Evolutionary conservation across 441 rosid genomes (phyloP), one percentile per base, ranked within the genome.

Genomic region (Arabidopsis hybrid): DNA sequence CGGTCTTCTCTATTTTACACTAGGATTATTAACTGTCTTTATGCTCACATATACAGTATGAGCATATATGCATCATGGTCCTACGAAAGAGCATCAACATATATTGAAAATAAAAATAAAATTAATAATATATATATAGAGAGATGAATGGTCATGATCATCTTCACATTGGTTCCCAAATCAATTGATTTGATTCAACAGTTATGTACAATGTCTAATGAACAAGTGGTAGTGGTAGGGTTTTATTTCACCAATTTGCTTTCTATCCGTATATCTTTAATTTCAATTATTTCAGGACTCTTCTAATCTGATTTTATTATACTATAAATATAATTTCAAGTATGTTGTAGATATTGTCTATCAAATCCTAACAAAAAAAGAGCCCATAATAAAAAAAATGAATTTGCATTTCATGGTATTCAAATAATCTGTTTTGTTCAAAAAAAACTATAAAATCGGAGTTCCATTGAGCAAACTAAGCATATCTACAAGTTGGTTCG

Each of bases 221-320:
- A 77, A 60, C 73, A 71, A 65, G 76, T 65, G 73, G 72, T 71
- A 65, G 71, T 76, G 79, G 76, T 76, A 76, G 80, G 80, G 80
- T 70, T 76, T 35, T 57, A 58, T 57, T 63, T 63, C 61, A 57
- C 61, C 71, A 64, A 29, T 52, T 76, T 64, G 61, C 46, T 76
- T 63, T 56, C 29, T 13, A 31, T 68, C 4, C 32, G 5, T 42
- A 3, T 60, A 60, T 67, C 69, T 75, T 67, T 50, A 50, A 35
- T 56, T 47, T 56, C 59, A 56, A 26, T 73, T 10, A 65, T 73
- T 65, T 73, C 66, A 57, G 38, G 59, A 47, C 45, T 74, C 72
- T 66, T 65, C 4, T 39, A 58, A 58, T 73, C 13, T 57, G 42
- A 11, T 57, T 65, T 51, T 38, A 29, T 31, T 12, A 58, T 58